phyloP scores from a whole-genome alignment of 2,329 filamentous ascomycete genomes.

The Trichoderma koningii region DNA sequence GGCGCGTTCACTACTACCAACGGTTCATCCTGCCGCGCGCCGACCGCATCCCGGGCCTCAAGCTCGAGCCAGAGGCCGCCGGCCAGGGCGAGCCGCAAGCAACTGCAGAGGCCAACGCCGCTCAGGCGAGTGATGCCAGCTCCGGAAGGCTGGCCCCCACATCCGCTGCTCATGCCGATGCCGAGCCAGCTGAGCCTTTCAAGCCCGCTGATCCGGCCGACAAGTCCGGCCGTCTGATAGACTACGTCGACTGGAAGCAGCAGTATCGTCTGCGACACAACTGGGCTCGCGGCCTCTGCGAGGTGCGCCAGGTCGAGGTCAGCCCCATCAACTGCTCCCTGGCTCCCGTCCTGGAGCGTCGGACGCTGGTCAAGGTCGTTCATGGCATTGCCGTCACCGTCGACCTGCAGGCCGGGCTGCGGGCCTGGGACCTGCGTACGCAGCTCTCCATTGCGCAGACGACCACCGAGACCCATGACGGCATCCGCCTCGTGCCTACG shows the following conservation, averaged over 20 bases:
- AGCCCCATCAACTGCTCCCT: slow-evolving; percentile 39
- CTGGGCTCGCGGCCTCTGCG: slow-evolving; percentile 82
- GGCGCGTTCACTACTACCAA: slow-evolving; percentile 86
- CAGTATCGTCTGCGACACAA: slow-evolving; percentile 89
- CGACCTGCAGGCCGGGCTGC: slow-evolving; percentile 67
- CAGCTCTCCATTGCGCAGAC: slow-evolving; percentile 59
- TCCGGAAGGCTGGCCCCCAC: neutral
- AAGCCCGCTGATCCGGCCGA: slow-evolving; percentile 55
- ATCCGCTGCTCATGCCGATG: neutral
- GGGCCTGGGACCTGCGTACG: slow-evolving; percentile 75
- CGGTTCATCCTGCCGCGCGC: slow-evolving; percentile 83
- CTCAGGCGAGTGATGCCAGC: neutral
- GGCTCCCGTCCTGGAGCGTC: slow-evolving; percentile 38
- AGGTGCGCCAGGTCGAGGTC: slow-evolving; percentile 74
- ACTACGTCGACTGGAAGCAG: slow-evolving; percentile 75
- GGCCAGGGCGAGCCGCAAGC: slow-evolving; percentile 49
- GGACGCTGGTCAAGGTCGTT: slow-evolving; percentile 75
- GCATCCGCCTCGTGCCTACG: slow-evolving; percentile 50
- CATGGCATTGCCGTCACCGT: slow-evolving; percentile 78
- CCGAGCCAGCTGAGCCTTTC: slow-evolving; percentile 35
- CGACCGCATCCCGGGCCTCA: slow-evolving; percentile 70
- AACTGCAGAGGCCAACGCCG: slow-evolving; percentile 46
- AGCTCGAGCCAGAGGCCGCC: slow-evolving; percentile 35
- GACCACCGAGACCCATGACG: slow-evolving; percentile 37
- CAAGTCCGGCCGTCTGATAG: slow-evolving; percentile 26